Percentiles rank a stretch among this genome's conserved stretches.
These are phyloP conservation scores for Saitozyma podzolica DNA, from an alignment of 768 basidiomycete genomes.

Conservation along the genomic window DNA sequence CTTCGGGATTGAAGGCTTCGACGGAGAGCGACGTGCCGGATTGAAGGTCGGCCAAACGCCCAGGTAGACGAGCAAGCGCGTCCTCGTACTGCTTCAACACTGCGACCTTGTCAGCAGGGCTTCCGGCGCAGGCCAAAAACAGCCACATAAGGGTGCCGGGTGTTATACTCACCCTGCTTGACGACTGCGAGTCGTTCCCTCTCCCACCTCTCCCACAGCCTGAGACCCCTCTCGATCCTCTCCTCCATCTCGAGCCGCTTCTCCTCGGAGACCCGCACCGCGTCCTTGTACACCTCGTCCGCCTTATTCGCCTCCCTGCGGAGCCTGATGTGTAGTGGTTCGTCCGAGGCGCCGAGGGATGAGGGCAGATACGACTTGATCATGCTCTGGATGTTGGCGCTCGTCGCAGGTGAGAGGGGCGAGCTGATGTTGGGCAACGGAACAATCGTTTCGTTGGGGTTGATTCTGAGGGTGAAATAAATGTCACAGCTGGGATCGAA, in stretches of 20 bases:
- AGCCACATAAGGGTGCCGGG: neutral
- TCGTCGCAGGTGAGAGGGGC: conserved; percentile 32
- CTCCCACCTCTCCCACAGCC: conserved; percentile 80
- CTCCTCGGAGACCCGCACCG: conserved; percentile 77
- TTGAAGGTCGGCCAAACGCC: conserved; percentile 64
- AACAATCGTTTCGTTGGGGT: conserved; percentile 6
- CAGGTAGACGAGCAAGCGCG: conserved; percentile 70
- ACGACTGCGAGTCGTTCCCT: conserved; percentile 75
- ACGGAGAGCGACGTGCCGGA: conserved; percentile 74
- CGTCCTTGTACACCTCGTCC: conserved; percentile 73
- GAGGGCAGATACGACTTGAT: conserved; percentile 30
- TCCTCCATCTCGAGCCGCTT: conserved; percentile 85
- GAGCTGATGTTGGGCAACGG: conserved; percentile 13
- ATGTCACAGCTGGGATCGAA: conserved; percentile 43
- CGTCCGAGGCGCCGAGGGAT: conserved; percentile 53
- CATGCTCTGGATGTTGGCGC: conserved; percentile 36
- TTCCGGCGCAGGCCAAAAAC: neutral
- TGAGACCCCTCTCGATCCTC: conserved; percentile 77
- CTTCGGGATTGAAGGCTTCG: conserved; percentile 82
- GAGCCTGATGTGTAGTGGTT: conserved; percentile 69
- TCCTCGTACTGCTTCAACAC: conserved; percentile 85
- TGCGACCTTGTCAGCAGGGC: conserved; percentile 37
- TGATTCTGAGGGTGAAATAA: conserved; percentile 42
- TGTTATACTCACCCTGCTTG: conserved; percentile 65
- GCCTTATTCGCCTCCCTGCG: conserved; percentile 78